phyloP scores from a whole-genome alignment of 1,284 basidiomycete species.

The Flammula alnicola region DNA sequence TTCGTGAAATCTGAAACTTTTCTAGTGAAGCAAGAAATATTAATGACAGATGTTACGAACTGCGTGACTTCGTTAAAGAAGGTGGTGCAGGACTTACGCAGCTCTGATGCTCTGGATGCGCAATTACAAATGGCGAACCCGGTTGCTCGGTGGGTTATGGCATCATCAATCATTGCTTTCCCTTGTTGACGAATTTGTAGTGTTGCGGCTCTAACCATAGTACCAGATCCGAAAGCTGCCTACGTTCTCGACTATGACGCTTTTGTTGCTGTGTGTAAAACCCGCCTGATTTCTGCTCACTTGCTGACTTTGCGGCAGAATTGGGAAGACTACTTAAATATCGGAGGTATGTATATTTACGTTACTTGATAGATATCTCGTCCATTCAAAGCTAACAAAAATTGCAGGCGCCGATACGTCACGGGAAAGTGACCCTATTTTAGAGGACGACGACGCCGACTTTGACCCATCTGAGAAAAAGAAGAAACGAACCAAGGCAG shows the following conservation, averaged over 20 bases:
- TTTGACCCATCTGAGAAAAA: conserved; percentile 46
- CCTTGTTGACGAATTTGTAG: conserved; percentile 37
- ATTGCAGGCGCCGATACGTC: conserved; percentile 14
- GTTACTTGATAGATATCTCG: not conserved
- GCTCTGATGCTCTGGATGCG: conserved; percentile 43
- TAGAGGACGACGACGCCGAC: conserved; percentile 50
- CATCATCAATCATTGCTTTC: not conserved
- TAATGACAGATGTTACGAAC: conserved; percentile 77
- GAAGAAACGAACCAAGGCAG: conserved; percentile 31
- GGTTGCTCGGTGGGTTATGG: conserved; percentile 53
- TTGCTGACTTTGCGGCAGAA: conserved; percentile 42
- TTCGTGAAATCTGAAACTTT: not conserved
- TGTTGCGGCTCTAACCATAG: conserved; percentile 61
- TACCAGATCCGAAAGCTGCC: conserved; percentile 54
- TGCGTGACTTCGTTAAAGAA: conserved; percentile 78
- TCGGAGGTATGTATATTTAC: conserved; percentile 35
- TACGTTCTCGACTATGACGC: conserved; percentile 69
- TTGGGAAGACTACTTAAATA: conserved; percentile 66
- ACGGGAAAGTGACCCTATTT: conserved; percentile 14
- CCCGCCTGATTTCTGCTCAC: not conserved
- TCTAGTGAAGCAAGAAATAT: conserved; percentile 82
- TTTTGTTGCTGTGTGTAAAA: conserved; percentile 59
- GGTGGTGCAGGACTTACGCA: conserved; percentile 65
- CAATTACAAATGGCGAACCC: conserved; percentile 74
- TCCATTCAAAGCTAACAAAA: not conserved